Evolutionary conservation across 176 grass and related monocot genomes (phyloP).

Genomic region (Musa troglodytarum): DNA sequence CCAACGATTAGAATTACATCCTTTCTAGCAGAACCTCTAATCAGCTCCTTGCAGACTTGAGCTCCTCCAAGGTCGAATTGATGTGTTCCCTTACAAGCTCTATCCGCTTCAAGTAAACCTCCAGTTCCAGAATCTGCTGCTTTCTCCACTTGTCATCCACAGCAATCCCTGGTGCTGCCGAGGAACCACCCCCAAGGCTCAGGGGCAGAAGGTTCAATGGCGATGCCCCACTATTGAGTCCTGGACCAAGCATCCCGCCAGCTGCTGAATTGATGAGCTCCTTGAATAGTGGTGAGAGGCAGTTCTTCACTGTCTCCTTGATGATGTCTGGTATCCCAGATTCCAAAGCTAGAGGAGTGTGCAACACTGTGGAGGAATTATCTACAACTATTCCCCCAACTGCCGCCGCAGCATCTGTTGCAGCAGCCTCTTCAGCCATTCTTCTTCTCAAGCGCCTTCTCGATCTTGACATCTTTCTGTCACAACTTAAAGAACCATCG

Average conservation of each 20-base stretch:
- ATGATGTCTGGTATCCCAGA: background rate
- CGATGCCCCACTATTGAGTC: background rate
- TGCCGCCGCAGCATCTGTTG: background rate
- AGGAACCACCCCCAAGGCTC: slow-evolving; percentile 22
- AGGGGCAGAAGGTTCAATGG: slow-evolving; percentile 5
- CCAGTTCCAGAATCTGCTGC: slow-evolving; percentile 76
- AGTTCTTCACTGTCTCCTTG: slow-evolving; percentile 32
- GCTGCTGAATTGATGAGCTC: slow-evolving; percentile 53
- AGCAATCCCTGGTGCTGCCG: slow-evolving; percentile 13
- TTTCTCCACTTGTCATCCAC: slow-evolving; percentile 72
- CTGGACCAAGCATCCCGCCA: slow-evolving; percentile 15
- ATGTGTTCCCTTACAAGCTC: slow-evolving; percentile 71
- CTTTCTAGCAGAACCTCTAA: slow-evolving; percentile 7
- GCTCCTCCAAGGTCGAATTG: slow-evolving; percentile 54
- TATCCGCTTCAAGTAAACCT: slow-evolving; percentile 79
- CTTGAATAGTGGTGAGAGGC: slow-evolving; percentile 61
- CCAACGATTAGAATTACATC: background rate
- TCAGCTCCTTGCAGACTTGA: slow-evolving; percentile 32
- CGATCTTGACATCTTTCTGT: background rate
- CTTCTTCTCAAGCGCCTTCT: background rate
- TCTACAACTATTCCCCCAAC: background rate
- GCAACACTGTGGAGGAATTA: background rate
- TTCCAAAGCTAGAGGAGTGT: slow-evolving; percentile 14
- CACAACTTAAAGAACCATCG: slow-evolving; percentile 2
- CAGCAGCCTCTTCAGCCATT: background rate